A percentile compares a stretch with the other conserved stretches of the same genome.
Evolutionary conservation across 2,329 filamentous ascomycete species (phyloP).

Genomic region (Ramularia collo-cygni): DNA sequence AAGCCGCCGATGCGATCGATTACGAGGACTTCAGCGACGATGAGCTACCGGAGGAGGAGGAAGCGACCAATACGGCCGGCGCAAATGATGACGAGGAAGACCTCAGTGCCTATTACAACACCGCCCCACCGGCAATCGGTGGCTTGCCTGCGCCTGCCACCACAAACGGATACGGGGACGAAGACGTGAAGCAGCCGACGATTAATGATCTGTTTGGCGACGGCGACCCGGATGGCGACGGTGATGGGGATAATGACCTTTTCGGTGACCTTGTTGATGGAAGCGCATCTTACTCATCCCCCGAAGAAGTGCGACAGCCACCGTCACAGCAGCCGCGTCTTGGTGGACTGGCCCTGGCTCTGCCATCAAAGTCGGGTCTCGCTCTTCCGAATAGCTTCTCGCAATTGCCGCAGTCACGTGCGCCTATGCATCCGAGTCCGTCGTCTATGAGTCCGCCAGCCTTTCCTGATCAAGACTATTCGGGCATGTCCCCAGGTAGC

Average conservation of each 20-base stretch:
- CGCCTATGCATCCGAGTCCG: constrained; percentile 11
- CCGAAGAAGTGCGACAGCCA: constrained; percentile 21
- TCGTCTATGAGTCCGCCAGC: constrained; percentile 23
- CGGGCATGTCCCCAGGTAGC: constrained; percentile 19
- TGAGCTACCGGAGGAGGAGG: constrained; percentile 76
- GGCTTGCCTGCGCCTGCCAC: constrained; percentile 10
- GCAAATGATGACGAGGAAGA: constrained; percentile 17
- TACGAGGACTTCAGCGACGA: constrained; percentile 89
- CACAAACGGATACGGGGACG: constrained; percentile 15
- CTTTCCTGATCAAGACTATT: constrained; percentile 16
- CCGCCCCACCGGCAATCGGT: constrained; percentile 10
- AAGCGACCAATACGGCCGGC: constrained; percentile 26
- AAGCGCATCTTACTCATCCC: constrained; percentile 19
- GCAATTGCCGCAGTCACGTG: constrained; percentile 6
- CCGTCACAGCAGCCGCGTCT: constrained; percentile 15
- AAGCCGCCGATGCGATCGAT: constrained; percentile 87
- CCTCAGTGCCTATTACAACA: constrained; percentile 6
- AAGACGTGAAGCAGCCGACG: constrained; percentile 17
- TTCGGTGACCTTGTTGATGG: constrained; percentile 24
- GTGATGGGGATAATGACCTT: constrained; percentile 35
- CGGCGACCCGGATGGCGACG: constrained; percentile 15
- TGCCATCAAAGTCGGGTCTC: constrained; percentile 26
- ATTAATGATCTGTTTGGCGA: constrained; percentile 57
- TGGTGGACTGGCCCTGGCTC: constrained; percentile 26
- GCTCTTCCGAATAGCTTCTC: constrained; percentile 21